Evolutionary conservation across 179 eudicot species (phyloP).

Genomic region (Heliamphora ciliata): DNA sequence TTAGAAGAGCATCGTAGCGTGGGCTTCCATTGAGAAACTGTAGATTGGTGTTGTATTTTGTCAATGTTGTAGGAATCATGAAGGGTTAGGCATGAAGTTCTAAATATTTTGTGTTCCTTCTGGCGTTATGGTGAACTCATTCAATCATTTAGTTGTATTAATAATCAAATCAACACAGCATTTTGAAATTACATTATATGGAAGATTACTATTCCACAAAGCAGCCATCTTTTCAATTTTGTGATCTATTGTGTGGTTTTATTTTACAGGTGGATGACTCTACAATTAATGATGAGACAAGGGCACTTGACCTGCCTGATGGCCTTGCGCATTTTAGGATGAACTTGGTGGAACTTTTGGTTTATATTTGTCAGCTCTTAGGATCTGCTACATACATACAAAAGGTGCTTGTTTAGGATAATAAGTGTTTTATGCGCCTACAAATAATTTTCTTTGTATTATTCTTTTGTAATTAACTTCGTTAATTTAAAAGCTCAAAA

Average conservation of each 20-base stretch:
- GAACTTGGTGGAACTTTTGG: slow-evolving; percentile 76
- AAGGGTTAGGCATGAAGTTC: background rate
- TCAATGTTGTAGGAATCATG: background rate
- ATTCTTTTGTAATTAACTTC: too few relatives aligned
- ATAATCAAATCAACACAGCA: background rate
- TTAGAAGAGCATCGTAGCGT: background rate
- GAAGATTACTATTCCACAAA: background rate
- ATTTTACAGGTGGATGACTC: slow-evolving; percentile 63
- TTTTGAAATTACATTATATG: background rate
- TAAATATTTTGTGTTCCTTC: background rate
- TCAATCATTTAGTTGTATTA: background rate
- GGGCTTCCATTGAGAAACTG: background rate
- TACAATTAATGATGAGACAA: slow-evolving; percentile 43
- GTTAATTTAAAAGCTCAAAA: too few relatives aligned
- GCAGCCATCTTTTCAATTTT: slow-evolving; percentile 1
- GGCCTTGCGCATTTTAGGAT: slow-evolving; percentile 77
- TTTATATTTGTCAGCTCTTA: slow-evolving; percentile 81
- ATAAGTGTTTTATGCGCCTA: background rate
- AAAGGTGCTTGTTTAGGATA: slow-evolving; percentile 42
- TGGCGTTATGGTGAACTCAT: background rate
- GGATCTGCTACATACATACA: slow-evolving; percentile 53
- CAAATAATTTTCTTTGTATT: background rate
- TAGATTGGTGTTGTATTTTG: background rate
- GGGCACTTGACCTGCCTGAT: slow-evolving; percentile 68
- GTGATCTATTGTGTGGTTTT: slow-evolving; percentile 9